A percentile compares a stretch with the other conserved stretches of the same genome.
These are phyloP conservation scores for Chalciporus sp. DNA, from an alignment of 1,284 basidiomycete species.

Conservation along the genomic window DNA sequence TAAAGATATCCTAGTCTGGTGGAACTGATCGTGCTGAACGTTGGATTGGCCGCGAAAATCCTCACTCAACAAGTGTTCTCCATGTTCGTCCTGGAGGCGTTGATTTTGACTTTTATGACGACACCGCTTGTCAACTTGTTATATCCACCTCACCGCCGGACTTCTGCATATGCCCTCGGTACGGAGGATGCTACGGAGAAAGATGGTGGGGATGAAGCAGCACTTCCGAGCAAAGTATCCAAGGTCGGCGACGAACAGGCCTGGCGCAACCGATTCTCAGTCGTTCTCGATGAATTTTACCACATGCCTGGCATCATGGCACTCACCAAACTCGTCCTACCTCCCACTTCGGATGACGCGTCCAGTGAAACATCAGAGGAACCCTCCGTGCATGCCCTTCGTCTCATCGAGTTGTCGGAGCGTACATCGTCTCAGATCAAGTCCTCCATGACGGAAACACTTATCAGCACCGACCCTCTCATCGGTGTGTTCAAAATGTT, in stretches of 20 bases:
- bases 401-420: slow-evolving; percentile 89
- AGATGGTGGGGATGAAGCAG: slow-evolving; percentile 4
- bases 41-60: slow-evolving; percentile 84
- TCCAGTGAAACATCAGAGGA: slow-evolving; percentile 15
- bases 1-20: slow-evolving; percentile 56
- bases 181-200: background rate
- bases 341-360: slow-evolving; percentile 17
- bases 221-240: slow-evolving; percentile 13
- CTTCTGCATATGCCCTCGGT: slow-evolving; percentile 36
- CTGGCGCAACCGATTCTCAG: slow-evolving; percentile 55
- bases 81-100: slow-evolving; percentile 92
- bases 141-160: slow-evolving; percentile 71
- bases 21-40: slow-evolving; percentile 94
- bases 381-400: slow-evolving; percentile 65
- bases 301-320: slow-evolving; percentile 81
- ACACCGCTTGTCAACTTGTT: slow-evolving; percentile 81
- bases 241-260: slow-evolving; percentile 6
- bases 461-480: slow-evolving; percentile 78
- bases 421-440: slow-evolving; percentile 91
- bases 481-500: slow-evolving; percentile 87
- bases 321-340: slow-evolving; percentile 60
- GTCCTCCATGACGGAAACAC: slow-evolving; percentile 72
- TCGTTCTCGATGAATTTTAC: slow-evolving; percentile 91
- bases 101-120: slow-evolving; percentile 87
- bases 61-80: slow-evolving; percentile 75